A percentile compares a stretch with the other conserved stretches of the same genome.
Evolutionary conservation across 106 monocot genomes (phyloP).

Genomic region (Hemerocallis citrina): DNA sequence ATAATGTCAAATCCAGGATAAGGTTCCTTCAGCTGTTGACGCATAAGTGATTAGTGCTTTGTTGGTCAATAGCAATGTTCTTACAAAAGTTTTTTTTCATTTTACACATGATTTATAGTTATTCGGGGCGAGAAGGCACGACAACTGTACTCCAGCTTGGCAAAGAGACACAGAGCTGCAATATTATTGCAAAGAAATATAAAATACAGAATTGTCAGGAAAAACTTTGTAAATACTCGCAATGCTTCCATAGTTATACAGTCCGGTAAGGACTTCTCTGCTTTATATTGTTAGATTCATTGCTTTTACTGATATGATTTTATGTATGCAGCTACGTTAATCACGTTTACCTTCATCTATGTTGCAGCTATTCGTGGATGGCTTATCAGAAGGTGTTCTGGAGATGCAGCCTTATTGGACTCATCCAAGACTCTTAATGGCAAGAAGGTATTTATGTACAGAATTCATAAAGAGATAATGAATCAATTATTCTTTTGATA

Average conservation of each 20-base stretch:
- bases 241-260: conserved; percentile 66
- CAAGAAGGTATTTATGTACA: conserved; percentile 32
- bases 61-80: too few relatives aligned
- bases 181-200: conserved; percentile 47
- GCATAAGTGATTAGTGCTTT: too few relatives aligned
- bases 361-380: conserved; percentile 60
- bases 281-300: background rate
- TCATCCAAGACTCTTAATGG: conserved; percentile 9
- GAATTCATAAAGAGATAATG: too few relatives aligned
- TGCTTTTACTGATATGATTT: too few relatives aligned
- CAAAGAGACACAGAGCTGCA: conserved; percentile 51
- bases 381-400: conserved; percentile 64
- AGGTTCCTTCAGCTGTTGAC: too few relatives aligned
- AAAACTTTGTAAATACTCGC: conserved; percentile 29
- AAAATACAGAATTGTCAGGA: conserved; percentile 37
- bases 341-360: too few relatives aligned
- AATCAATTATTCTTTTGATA: too few relatives aligned
- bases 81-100: too few relatives aligned
- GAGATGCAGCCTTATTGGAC: conserved; percentile 29
- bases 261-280: conserved; percentile 44
- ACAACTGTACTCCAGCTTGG: conserved; percentile 29
- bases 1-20: too few relatives aligned
- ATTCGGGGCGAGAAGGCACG: conserved; percentile 63
- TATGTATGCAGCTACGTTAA: too few relatives aligned
- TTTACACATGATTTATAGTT: conserved; percentile 34